Percentiles rank a stretch among this genome's conserved stretches.
Evolutionary conservation across 78 protist species (phyloP).

Genomic region (Dictyostelium capitatum): DNA sequence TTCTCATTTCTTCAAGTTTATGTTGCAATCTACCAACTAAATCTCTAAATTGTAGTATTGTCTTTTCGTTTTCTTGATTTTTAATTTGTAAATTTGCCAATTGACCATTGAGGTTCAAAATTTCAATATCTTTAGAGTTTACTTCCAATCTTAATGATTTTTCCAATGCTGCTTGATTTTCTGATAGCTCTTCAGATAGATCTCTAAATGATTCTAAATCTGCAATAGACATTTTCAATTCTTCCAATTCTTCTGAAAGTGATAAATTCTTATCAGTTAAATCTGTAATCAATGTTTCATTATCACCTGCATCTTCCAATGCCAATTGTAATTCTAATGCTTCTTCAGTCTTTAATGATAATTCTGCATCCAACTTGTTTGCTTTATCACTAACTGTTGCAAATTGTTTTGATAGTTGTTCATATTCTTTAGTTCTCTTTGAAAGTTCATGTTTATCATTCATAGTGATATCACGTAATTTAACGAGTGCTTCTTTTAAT

Average conservation of each 20-base stretch:
- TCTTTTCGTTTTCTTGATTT: conserved; percentile 42
- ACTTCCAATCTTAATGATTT: conserved; percentile 54
- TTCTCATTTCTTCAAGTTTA: conserved; percentile 66
- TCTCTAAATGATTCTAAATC: conserved; percentile 79
- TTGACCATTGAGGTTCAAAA: conserved; percentile 59
- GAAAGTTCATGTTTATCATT: conserved; percentile 76
- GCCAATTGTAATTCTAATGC: conserved; percentile 62
- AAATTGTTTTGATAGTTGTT: conserved; percentile 20
- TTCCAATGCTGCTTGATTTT: conserved; percentile 79
- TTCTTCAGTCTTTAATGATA: conserved; percentile 43
- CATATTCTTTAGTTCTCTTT: conserved; percentile 67
- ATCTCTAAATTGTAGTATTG: conserved; percentile 69
- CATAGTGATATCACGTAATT: conserved; percentile 69
- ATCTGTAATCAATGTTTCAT: conserved; percentile 61
- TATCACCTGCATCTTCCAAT: conserved; percentile 59
- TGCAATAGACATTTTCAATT: conserved; percentile 25
- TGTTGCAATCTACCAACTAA: conserved; percentile 64
- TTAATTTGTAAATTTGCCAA: conserved; percentile 53
- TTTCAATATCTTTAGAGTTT: conserved; percentile 58
- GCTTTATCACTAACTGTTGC: conserved; percentile 21
- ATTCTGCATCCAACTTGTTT: conserved; percentile 36
- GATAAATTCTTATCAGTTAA: conserved; percentile 66
- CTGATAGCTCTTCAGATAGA: conserved; percentile 52
- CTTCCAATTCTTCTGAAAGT: conserved; percentile 65
- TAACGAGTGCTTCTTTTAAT: conserved; percentile 74